Evolutionary conservation across 345 rosid genomes (phyloP).

Genomic region (Balakata baccata): DNA sequence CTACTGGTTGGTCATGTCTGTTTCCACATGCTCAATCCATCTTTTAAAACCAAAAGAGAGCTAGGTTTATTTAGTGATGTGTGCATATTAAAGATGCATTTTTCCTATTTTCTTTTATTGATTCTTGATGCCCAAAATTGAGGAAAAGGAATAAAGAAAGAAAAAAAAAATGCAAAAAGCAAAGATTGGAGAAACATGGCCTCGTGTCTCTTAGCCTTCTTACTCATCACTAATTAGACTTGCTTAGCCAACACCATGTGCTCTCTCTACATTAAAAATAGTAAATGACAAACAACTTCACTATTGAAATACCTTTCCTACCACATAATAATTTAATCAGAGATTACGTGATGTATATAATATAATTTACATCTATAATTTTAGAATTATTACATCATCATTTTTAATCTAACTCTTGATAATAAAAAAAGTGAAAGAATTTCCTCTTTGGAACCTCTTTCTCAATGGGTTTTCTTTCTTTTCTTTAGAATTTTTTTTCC

Average conservation of each 20-base stretch:
- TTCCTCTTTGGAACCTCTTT: constrained; percentile 29
- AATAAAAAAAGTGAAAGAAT: constrained; percentile 14
- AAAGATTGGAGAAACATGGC: constrained; percentile 36
- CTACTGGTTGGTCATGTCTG: constrained; percentile 19
- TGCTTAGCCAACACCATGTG: constrained; percentile 36
- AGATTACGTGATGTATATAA: too few species aligned
- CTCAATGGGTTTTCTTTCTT: background rate
- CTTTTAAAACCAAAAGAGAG: constrained; percentile 12
- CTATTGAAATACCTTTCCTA: background rate
- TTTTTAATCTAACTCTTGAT: too few species aligned
- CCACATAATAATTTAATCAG: constrained; percentile 12
- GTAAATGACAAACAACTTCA: constrained; percentile 16
- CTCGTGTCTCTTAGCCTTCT: constrained; percentile 18
- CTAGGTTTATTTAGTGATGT: constrained; percentile 11
- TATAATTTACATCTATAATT: too few species aligned
- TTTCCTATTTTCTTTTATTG: constrained; percentile 19
- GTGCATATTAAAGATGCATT: constrained; percentile 12
- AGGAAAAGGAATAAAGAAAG: constrained; percentile 26
- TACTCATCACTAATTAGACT: constrained; percentile 16
- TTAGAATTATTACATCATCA: too few species aligned
- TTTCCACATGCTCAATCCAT: constrained; percentile 23
- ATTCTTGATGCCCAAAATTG: constrained; percentile 23
- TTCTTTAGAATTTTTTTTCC: background rate
- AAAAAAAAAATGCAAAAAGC: constrained; percentile 17
- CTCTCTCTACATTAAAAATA: constrained; percentile 17